Evolutionary conservation across 2,329 filamentous ascomycete genomes (phyloP).

Genomic region (Aurifilum marmelostoma): DNA sequence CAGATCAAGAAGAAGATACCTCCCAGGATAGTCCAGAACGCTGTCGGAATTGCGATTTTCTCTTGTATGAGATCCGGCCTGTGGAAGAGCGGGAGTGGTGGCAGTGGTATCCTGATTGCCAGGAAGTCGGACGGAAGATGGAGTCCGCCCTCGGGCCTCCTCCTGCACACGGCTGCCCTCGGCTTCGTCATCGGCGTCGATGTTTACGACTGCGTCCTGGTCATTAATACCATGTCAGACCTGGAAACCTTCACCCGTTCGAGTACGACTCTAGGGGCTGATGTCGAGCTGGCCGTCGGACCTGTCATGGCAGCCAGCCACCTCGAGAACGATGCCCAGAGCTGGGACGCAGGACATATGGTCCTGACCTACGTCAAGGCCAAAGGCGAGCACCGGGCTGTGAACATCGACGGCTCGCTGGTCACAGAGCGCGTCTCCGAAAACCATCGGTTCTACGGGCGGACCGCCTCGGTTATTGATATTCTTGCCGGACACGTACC

Average conservation of each 20-base stretch:
- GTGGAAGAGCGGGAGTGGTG: constrained; percentile 89
- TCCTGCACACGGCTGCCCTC: constrained; percentile 85
- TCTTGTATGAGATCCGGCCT: constrained; percentile 93
- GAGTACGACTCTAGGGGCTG: constrained; percentile 78
- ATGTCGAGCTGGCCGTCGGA: constrained; percentile 76
- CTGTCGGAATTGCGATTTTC: constrained; percentile 89
- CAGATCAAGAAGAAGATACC: constrained; percentile 80
- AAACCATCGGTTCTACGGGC: constrained; percentile 62
- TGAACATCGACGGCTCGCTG: constrained; percentile 60
- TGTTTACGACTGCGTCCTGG: constrained; percentile 92
- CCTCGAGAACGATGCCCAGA: constrained; percentile 54
- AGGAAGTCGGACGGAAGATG: constrained; percentile 84
- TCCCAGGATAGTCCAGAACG: constrained; percentile 80
- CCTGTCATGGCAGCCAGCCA: constrained; percentile 65
- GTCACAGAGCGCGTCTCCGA: constrained; percentile 61
- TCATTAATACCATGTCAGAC: constrained; percentile 85
- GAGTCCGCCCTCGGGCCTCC: constrained; percentile 88
- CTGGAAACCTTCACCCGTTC: constrained; percentile 82
- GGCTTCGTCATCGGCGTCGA: constrained; percentile 92
- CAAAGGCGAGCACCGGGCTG: constrained; percentile 57
- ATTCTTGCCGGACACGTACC: constrained; percentile 59
- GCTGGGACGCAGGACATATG: constrained; percentile 57
- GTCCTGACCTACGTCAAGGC: constrained; percentile 64
- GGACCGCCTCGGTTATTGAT: constrained; percentile 55
- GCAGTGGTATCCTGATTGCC: constrained; percentile 84